Conservation (phyloP, 371 early-diverging fungal genomes). For the Mucor racemosus region DNA sequence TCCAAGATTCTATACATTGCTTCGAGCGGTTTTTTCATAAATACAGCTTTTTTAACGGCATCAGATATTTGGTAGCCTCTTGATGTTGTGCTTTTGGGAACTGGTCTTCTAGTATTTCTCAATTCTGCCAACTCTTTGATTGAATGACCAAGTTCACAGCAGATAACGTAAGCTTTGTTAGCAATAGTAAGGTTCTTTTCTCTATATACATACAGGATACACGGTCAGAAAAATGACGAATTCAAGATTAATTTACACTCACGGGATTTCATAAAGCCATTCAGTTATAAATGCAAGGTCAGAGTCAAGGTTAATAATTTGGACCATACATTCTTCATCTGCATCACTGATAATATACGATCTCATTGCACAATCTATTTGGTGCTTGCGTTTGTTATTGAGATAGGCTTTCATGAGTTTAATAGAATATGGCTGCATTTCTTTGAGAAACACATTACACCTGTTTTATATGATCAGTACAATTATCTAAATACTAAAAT, state of each 20-base stretch:
- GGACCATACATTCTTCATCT: not conserved
- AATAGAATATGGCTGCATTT: not conserved
- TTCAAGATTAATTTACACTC: not conserved
- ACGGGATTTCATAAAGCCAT: not conserved
- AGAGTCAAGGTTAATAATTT: not conserved
- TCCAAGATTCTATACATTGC: not conserved
- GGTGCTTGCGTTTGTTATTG: not conserved
- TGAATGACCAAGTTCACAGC: not conserved
- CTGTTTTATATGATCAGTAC: not conserved
- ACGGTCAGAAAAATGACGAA: too few species aligned
- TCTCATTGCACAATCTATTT: not conserved
- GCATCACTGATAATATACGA: not conserved
- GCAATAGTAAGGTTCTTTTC: not conserved
- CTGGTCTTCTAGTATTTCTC: not conserved
- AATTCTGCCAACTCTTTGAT: not conserved
- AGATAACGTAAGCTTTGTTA: constrained; percentile 1
- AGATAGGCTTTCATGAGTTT: not conserved
- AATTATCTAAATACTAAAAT: not conserved
- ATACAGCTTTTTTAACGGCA: not conserved
- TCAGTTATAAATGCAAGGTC: not conserved
- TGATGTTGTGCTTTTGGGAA: not conserved
- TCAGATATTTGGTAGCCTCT: not conserved
- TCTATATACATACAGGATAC: not conserved
- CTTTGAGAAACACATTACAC: not conserved
- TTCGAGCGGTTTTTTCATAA: not conserved